A percentile compares a stretch with the other conserved stretches of the same genome.
Evolutionary conservation across 352 stramenopile species (phyloP).

Genomic region (Elongisporangium senticosum): DNA sequence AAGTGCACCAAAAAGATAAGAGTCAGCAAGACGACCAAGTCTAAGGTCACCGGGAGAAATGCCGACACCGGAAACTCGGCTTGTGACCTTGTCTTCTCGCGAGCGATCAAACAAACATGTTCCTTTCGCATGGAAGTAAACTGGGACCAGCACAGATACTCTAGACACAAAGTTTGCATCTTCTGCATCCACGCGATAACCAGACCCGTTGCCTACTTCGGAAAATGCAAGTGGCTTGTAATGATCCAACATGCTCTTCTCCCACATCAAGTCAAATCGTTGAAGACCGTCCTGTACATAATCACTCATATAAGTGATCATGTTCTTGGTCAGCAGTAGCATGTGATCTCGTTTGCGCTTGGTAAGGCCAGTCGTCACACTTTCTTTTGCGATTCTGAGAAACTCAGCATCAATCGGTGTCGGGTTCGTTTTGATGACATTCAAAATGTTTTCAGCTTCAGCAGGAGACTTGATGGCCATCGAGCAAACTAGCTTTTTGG

Average conservation of each 20-base stretch:
- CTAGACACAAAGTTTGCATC: conserved; percentile 50
- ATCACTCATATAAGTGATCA: conserved; percentile 82
- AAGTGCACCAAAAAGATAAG: conserved; percentile 77
- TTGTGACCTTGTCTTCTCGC: conserved; percentile 32
- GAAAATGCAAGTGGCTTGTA: conserved; percentile 75
- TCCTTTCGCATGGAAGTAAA: conserved; percentile 73
- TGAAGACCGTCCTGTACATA: conserved; percentile 78
- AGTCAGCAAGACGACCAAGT: conserved; percentile 61
- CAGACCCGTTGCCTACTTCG: conserved; percentile 59
- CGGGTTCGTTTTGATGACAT: conserved; percentile 43
- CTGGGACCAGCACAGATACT: conserved; percentile 71
- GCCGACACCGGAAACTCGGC: conserved; percentile 58
- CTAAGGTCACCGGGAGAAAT: conserved; percentile 56
- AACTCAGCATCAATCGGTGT: conserved; percentile 53
- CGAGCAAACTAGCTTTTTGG: conserved; percentile 74
- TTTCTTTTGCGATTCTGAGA: conserved; percentile 59
- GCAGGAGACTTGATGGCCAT: conserved; percentile 78
- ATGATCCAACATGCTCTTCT: conserved; percentile 73
- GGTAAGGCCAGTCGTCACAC: conserved; percentile 51
- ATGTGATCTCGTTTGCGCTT: conserved; percentile 72
- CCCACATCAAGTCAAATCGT: conserved; percentile 80
- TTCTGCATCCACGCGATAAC: conserved; percentile 64
- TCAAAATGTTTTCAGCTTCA: conserved; percentile 71
- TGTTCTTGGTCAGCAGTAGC: conserved; percentile 74
- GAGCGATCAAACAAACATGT: conserved; percentile 81